Evolutionary conservation across 257 asterid species (phyloP), one percentile per base, ranked within the genome.

Genomic region (Nicotiana paniculata): DNA sequence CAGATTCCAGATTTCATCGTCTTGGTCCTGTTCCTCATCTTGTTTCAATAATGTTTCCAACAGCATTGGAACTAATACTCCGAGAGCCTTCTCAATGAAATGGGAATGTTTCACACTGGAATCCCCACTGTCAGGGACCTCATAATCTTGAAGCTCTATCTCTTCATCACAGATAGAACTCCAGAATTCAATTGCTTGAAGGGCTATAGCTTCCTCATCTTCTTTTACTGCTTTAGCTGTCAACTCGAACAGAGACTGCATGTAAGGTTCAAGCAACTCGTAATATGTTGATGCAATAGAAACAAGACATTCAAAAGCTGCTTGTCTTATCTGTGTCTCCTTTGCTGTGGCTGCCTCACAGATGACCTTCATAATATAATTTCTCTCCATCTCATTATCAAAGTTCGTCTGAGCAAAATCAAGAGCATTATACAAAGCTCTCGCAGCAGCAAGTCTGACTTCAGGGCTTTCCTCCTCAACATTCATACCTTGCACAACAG

Each of bases 121-220:
- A 80, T 89, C 91, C 35, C 90, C 97, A 69, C 85, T 89, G 18
- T 88, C 90, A 35, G 90, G 87, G 79, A 80, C 89, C 82, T 89
- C 96, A 80, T 86, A 89, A 68, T 89, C 97, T 89, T 92, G 95
- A 81, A 92, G 86, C 81, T 93, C 98, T 65, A 91, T 88, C 87
- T 95, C 98, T 80, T 86, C 97, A 84, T 93, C 97, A 86, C 97
- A 93, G 63, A 95, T 89, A n/a, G 96, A 91, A 82, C 97, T 95
- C 98, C 98, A 95, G 80, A 95, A 95, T 82, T 95, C 98, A 57
- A 95, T 61, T 39, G 98, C 97, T 86, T 93, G 98, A 81, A 95
- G 97, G 82, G 97, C 91, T 78, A 95, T 96, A 82, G 93, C 83
- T 82, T 92, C 98, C 83, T 90, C 92, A 79, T 93, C 97, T 57